phyloP scores from a whole-genome alignment of 2,329 filamentous ascomycete genomes.

The Intubia oerlemansii region DNA sequence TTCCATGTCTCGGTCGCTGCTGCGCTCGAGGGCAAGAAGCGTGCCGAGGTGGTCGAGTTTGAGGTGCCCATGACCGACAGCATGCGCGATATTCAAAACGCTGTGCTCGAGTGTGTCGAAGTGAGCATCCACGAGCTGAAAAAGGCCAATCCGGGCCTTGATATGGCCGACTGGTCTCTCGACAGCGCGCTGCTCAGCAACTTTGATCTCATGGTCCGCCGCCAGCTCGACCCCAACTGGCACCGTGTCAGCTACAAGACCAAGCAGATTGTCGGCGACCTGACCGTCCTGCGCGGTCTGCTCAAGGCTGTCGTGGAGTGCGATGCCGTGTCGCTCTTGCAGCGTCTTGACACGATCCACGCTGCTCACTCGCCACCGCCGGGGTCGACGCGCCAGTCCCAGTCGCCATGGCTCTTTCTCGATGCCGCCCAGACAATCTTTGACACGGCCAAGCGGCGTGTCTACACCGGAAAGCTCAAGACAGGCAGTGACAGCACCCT shows the following conservation, averaged over 20 bases:
- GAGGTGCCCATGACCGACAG: slow-evolving; percentile 89
- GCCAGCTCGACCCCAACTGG: slow-evolving; percentile 92
- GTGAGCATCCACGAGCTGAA: slow-evolving; percentile 85
- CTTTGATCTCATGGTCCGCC: slow-evolving; percentile 72
- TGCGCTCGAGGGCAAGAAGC: slow-evolving; percentile 74
- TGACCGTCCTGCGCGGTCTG: slow-evolving; percentile 64
- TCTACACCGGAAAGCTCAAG: slow-evolving; percentile 49
- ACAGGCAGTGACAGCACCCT: slow-evolving; percentile 36
- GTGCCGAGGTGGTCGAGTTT: slow-evolving; percentile 90
- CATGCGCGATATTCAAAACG: slow-evolving; percentile 86
- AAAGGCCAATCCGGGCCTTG: slow-evolving; percentile 62
- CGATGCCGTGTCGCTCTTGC: slow-evolving; percentile 78
- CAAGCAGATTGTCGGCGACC: slow-evolving; percentile 77
- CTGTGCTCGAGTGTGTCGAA: slow-evolving; percentile 89
- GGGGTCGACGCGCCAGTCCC: slow-evolving; percentile 68
- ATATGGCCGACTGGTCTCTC: slow-evolving; percentile 93
- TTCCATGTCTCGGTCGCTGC: slow-evolving; percentile 84
- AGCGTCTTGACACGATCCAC: slow-evolving; percentile 84
- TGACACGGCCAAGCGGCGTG: slow-evolving; percentile 66
- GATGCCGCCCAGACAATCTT: slow-evolving; percentile 92
- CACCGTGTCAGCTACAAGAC: slow-evolving; percentile 91
- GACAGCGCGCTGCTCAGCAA: slow-evolving; percentile 84
- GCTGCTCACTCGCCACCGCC: slow-evolving; percentile 76
- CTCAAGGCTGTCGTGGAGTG: slow-evolving; percentile 66
- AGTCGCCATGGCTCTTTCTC: slow-evolving; percentile 89